Evolutionary conservation across 306 rosid species (phyloP).

Genomic region (Cucumis melo): DNA sequence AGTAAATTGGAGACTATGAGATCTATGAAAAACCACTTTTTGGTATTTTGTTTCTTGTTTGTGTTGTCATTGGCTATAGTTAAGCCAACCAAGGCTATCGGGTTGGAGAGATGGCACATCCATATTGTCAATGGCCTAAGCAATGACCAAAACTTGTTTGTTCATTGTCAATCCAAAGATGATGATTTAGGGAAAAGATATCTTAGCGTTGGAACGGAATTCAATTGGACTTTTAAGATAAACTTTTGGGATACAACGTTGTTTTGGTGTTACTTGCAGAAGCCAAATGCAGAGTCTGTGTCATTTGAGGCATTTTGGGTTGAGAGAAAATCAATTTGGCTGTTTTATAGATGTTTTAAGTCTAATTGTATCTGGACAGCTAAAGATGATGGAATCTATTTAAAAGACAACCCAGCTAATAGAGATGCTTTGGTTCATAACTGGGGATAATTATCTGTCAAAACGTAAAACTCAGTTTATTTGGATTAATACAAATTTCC

Average conservation of each 20-base stretch:
- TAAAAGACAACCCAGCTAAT: no score
- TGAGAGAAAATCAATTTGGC: not conserved
- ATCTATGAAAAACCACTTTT: not conserved
- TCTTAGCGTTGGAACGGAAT: not conserved
- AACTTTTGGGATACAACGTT: not conserved
- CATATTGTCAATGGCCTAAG: not conserved
- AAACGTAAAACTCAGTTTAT: no score
- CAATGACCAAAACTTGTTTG: not conserved
- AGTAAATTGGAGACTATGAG: not conserved
- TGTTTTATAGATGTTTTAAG: not conserved
- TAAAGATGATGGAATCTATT: not conserved
- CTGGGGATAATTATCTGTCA: no score
- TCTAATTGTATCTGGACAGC: not conserved
- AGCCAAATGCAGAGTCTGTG: not conserved
- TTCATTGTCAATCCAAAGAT: slow-evolving; percentile 9
- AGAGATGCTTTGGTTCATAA: not conserved
- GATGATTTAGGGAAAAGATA: slow-evolving; percentile 1
- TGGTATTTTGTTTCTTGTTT: not conserved
- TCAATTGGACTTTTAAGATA: not conserved
- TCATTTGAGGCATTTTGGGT: slow-evolving; percentile 2
- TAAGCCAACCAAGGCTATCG: not conserved
- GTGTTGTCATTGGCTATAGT: not conserved
- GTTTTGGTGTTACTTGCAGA: slow-evolving; percentile 2
- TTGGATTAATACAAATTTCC: no score
- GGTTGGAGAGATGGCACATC: not conserved